These are phyloP conservation scores for Somion occarium DNA, from an alignment of 1,284 basidiomycete genomes.

Conservation along the genomic window DNA sequence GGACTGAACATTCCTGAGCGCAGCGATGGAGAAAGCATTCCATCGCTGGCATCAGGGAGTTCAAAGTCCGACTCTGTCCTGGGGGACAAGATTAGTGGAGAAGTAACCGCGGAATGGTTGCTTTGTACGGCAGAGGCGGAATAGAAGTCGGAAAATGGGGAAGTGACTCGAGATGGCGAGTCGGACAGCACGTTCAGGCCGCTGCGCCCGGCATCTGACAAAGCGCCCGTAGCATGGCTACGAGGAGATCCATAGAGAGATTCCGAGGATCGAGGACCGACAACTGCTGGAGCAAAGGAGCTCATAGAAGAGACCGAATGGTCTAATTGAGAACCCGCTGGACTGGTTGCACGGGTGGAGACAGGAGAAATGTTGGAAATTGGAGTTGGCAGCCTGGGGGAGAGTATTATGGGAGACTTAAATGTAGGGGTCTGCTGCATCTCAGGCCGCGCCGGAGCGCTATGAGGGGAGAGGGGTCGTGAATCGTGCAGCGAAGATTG, in stretches of 20 bases:
- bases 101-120: slow-evolving; percentile 1
- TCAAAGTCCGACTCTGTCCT: slow-evolving; percentile 11
- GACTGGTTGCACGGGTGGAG: slow-evolving; percentile 13
- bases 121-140: slow-evolving; percentile 4
- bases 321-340: slow-evolving; percentile 6
- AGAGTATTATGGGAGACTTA: slow-evolving; percentile 6
- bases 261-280: slow-evolving; percentile 13
- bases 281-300: slow-evolving; percentile 20
- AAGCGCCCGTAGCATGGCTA: slow-evolving; percentile 11
- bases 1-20: slow-evolving; percentile 28
- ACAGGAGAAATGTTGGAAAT: slow-evolving; percentile 14
- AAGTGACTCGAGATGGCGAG: slow-evolving; percentile 17
- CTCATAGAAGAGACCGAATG: slow-evolving; percentile 19
- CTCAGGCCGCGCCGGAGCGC: not conserved
- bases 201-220: slow-evolving; percentile 8
- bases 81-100: slow-evolving; percentile 8
- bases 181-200: slow-evolving; percentile 9
- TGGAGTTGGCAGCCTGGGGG: slow-evolving; percentile 18
- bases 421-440: slow-evolving; percentile 1
- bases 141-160: slow-evolving; percentile 23
- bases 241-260: slow-evolving; percentile 20
- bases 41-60: slow-evolving; percentile 19
- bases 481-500: slow-evolving; percentile 8
- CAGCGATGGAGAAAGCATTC: slow-evolving; percentile 19
- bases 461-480: slow-evolving; percentile 4